Evolutionary conservation across 129 eudicot species (phyloP).

Genomic region (Ambrosia trifida): DNA sequence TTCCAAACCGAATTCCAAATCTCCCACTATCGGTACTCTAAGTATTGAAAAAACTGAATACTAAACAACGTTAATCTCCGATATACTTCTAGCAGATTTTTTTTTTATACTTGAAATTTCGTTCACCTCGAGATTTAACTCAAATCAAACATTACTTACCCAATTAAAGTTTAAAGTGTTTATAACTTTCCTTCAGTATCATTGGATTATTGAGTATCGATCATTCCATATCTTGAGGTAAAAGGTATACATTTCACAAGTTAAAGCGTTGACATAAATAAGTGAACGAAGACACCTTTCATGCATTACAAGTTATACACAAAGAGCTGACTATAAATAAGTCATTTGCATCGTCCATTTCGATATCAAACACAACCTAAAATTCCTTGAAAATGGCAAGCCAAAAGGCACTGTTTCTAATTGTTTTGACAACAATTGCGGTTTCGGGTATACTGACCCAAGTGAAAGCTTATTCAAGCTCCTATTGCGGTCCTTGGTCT

Average conservation of each 20-base stretch:
- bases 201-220: too few relatives aligned
- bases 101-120: too few relatives aligned
- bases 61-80: too few relatives aligned
- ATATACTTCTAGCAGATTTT: too few relatives aligned
- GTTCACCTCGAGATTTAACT: too few relatives aligned
- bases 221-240: conserved; percentile 27
- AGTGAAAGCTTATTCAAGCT: conserved; percentile 31
- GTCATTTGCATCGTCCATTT: background rate
- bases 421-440: conserved; percentile 22
- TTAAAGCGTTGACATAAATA: conserved; percentile 15
- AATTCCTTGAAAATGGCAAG: conserved; percentile 15
- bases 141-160: too few relatives aligned
- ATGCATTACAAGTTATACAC: background rate
- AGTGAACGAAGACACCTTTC: background rate
- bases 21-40: too few relatives aligned
- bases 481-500: conserved; percentile 22
- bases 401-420: background rate
- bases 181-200: too few relatives aligned
- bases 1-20: too few relatives aligned
- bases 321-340: conserved; percentile 20
- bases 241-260: conserved; percentile 29
- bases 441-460: conserved; percentile 20
- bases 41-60: too few relatives aligned
- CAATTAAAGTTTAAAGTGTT: too few relatives aligned
- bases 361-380: background rate